Conservation (phyloP, 306 rosid genomes). For the Glycine latifolia region DNA sequence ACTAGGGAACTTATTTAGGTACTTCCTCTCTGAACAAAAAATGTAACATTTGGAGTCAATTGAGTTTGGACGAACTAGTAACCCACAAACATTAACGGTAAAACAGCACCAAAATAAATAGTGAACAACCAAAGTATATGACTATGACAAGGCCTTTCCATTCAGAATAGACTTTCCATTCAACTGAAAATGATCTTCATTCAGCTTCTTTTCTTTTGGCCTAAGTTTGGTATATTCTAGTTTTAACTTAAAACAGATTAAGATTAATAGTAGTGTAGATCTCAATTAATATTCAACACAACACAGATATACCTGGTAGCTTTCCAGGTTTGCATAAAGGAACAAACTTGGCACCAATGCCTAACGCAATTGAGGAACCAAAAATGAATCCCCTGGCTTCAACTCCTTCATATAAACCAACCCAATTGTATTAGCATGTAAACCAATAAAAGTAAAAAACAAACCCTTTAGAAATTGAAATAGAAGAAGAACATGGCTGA, state of each 20-base stretch:
- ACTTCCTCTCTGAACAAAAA: conserved; percentile 9
- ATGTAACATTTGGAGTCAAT: neutral
- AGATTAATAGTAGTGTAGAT: neutral
- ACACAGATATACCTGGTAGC: conserved; percentile 8
- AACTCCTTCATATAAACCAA: conserved; percentile 61
- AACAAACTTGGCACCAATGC: conserved; percentile 89
- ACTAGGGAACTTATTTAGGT: neutral
- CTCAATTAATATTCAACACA: neutral
- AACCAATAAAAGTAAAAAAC: neutral
- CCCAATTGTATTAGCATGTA: conserved; percentile 34
- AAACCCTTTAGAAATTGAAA: neutral
- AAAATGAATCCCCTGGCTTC: conserved; percentile 94
- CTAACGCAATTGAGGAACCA: conserved; percentile 83
- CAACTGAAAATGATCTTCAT: neutral
- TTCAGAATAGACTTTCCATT: conserved; percentile 14
- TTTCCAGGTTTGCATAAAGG: conserved; percentile 54
- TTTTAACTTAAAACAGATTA: conserved; percentile 3
- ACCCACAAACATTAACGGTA: neutral
- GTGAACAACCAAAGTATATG: conserved; percentile 5
- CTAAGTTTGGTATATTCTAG: neutral
- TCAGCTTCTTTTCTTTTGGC: neutral
- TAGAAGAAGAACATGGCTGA: neutral
- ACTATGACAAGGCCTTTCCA: conserved; percentile 17
- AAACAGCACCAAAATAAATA: neutral
- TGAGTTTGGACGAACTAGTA: neutral